Evolutionary conservation across 2,329 filamentous ascomycete species (phyloP).

Genomic region (Xylariaceae sp.): DNA sequence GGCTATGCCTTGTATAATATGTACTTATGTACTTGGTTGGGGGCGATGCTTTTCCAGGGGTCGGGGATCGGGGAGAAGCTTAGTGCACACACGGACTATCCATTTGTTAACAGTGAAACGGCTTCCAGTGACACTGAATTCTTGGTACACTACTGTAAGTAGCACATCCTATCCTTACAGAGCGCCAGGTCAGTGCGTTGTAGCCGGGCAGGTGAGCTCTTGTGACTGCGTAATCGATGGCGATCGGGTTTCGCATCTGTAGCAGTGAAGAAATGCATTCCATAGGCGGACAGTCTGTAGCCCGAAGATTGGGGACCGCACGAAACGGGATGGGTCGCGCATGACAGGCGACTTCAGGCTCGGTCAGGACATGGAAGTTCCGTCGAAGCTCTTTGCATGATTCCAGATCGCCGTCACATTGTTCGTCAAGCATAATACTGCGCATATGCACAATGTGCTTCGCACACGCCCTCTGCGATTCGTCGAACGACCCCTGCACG

Average conservation of each 20-base stretch:
- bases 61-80: too few species aligned
- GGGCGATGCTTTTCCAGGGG: not conserved
- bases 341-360: slow-evolving; percentile 13
- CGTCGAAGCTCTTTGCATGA: slow-evolving; percentile 22
- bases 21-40: not conserved
- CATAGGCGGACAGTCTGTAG: not conserved
- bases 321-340: slow-evolving; percentile 11
- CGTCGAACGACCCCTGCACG: slow-evolving; percentile 6
- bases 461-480: too few species aligned
- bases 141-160: not conserved
- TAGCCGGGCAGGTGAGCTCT: not conserved
- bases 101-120: not conserved
- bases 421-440: slow-evolving; percentile 8
- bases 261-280: too few species aligned
- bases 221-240: not conserved
- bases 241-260: not conserved
- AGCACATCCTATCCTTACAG: not conserved
- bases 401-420: slow-evolving; percentile 24
- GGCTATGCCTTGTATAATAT: not conserved
- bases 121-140: not conserved
- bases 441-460: too few species aligned
- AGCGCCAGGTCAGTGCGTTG: too few species aligned
- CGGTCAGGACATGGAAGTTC: slow-evolving; percentile 18
- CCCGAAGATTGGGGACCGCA: slow-evolving; percentile 12
- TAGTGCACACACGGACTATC: not conserved